A percentile compares a stretch with the other conserved stretches of the same genome.
These are phyloP conservation scores for Licmophora abbreviata DNA, from an alignment of 108 stramenopile genomes.

Conservation along the genomic window DNA sequence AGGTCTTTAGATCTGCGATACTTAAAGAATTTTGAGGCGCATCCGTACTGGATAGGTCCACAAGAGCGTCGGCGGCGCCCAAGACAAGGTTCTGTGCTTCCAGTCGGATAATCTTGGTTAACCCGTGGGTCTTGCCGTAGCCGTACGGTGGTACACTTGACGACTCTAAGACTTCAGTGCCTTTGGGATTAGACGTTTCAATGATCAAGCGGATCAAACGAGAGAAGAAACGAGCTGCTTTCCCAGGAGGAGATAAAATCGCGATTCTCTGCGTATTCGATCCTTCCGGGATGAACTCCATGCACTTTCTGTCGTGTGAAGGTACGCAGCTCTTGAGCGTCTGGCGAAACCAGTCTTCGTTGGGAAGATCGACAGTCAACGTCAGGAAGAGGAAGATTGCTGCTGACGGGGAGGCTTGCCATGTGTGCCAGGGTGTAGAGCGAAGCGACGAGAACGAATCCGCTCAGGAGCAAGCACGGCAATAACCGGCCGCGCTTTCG, in stretches of 20 bases:
- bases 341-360: too few species aligned
- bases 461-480: too few species aligned
- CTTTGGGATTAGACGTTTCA: slow-evolving; percentile 1
- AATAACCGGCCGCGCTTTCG: too few species aligned
- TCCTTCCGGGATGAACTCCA: slow-evolving; percentile 18
- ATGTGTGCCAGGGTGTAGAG: too few species aligned
- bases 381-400: too few species aligned
- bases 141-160: slow-evolving; percentile 82
- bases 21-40: too few species aligned
- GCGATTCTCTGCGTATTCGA: slow-evolving; percentile 23
- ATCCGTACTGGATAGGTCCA: background rate
- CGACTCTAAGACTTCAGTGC: slow-evolving; percentile 24
- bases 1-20: slow-evolving; percentile 30
- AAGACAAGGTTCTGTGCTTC: slow-evolving; percentile 44
- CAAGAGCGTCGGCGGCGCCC: slow-evolving; percentile 23
- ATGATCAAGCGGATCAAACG: slow-evolving; percentile 16
- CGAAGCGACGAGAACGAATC: too few species aligned
- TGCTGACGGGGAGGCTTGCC: too few species aligned
- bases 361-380: too few species aligned
- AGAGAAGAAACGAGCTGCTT: slow-evolving; percentile 5
- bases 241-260: slow-evolving; percentile 37
- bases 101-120: slow-evolving; percentile 62
- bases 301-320: slow-evolving; percentile 26
- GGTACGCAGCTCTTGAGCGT: too few species aligned
- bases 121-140: slow-evolving; percentile 86